phyloP scores from a whole-genome alignment of 306 rosid species.

The Medicago ruthenica region DNA sequence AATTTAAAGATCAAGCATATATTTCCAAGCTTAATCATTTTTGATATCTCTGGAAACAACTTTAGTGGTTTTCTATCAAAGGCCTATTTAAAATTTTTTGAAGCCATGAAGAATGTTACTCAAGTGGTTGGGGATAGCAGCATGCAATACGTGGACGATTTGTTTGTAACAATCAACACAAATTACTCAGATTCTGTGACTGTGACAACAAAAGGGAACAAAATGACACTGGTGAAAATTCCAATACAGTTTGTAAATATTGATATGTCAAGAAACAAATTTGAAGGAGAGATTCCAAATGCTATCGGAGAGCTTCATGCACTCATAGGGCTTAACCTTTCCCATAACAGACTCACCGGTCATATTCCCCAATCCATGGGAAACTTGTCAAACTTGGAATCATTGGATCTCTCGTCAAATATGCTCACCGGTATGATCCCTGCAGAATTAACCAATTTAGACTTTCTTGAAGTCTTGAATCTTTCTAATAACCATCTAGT shows the following conservation, averaged over 20 bases:
- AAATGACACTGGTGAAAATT: not conserved
- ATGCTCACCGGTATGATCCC: conserved; percentile 39
- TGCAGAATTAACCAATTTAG: conserved; percentile 20
- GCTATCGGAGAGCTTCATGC: conserved; percentile 32
- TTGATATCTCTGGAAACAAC: conserved; percentile 44
- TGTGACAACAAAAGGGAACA: conserved; percentile 9
- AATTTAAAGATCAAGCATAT: not conserved
- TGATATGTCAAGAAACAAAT: conserved; percentile 45
- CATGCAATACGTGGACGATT: too few species aligned
- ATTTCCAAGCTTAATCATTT: conserved; percentile 35
- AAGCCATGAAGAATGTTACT: not conserved
- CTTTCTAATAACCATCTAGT: conserved; percentile 42
- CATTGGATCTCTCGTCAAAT: conserved; percentile 53
- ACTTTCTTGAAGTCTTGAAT: conserved; percentile 21
- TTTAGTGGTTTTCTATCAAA: conserved; percentile 1
- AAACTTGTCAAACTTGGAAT: conserved; percentile 37
- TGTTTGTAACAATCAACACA: too few species aligned
- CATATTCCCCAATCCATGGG: not conserved
- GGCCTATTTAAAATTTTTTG: not conserved
- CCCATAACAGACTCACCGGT: conserved; percentile 44
- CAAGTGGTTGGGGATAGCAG: not conserved
- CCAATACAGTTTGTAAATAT: conserved; percentile 5
- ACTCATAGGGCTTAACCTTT: conserved; percentile 42
- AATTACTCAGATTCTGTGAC: not conserved
- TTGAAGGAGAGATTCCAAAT: conserved; percentile 49